These are phyloP conservation scores for Prunus davidiana DNA, from an alignment of 306 rosid species.

Conservation along the genomic window DNA sequence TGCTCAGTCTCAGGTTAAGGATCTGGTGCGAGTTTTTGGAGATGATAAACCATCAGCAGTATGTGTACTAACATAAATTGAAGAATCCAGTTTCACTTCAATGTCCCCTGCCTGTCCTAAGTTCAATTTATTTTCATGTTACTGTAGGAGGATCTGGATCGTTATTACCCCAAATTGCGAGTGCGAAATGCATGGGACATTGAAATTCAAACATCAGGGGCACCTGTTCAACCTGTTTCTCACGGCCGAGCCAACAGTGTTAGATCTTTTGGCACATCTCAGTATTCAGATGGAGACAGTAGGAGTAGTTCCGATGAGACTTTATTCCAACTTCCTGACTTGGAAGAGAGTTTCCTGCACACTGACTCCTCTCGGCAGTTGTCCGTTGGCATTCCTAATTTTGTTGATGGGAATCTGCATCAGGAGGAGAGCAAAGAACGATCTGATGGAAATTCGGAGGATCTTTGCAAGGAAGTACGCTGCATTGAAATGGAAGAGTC, in stretches of 20 bases:
- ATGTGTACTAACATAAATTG: conserved; percentile 24
- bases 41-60: conserved; percentile 53
- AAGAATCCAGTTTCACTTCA: conserved; percentile 17
- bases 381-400: conserved; percentile 32
- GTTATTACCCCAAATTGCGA: conserved; percentile 58
- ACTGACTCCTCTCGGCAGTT: conserved; percentile 40
- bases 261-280: conserved; percentile 70
- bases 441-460: conserved; percentile 47
- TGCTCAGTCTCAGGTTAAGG: conserved; percentile 75
- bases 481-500: conserved; percentile 69
- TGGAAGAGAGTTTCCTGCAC: conserved; percentile 47
- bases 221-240: conserved; percentile 30
- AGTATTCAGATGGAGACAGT: conserved; percentile 70
- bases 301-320: conserved; percentile 60
- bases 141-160: conserved; percentile 50
- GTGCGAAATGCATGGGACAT: conserved; percentile 59
- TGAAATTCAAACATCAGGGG: conserved; percentile 39
- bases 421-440: conserved; percentile 50
- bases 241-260: conserved; percentile 35
- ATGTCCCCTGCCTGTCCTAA: conserved; percentile 17
- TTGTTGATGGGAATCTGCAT: conserved; percentile 31
- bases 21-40: conserved; percentile 54
- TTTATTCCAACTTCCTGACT: conserved; percentile 59
- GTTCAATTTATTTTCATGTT: conserved; percentile 18
- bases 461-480: conserved; percentile 70